Evolutionary conservation across 2,329 filamentous ascomycete species (phyloP), one percentile per base, ranked within the genome.

Genomic region (Penicillium sp.): DNA sequence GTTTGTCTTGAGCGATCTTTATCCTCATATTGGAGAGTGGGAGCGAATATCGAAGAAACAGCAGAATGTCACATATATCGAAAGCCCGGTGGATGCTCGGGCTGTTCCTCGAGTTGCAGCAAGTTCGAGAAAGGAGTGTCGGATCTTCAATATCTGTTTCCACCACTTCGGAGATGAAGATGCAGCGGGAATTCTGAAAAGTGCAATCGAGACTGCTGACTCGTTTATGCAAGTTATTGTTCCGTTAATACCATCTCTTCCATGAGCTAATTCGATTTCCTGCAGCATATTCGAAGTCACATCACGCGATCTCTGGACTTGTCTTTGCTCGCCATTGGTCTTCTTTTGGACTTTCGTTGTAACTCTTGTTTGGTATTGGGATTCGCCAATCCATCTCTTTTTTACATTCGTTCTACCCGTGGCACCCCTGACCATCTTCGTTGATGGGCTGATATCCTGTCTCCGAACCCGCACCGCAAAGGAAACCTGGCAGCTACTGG

Each of bases 81-180:
- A 78, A 0, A 69, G 80, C 34, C 75, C 84, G 15, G 83, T 91
- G 0, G 86, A 91, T 72, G 88, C 89, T 34, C 13, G 45, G 29
- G 34, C 48, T 56, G 23, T 57, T 39, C n/a, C 59, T 25, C 12
- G 74, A 79, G 48, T 84, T 82, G 2, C 47, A 13, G 73, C 4
- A 76, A 75, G 13, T 21, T 23, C 37, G 46, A 80, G 79, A 65
- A 80, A 76, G 42, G 75, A 89, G 23, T 87, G 90, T 67, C 79
- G 88, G 5, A 73, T 91, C 47, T 91, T 89, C 70, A 89, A 87
- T 67, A 77, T 90, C 2, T 83, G 87, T 1, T 92, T 92, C 65
- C 89, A 91, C 71, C 88, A 91, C 73, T 91, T 91, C 62, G 81
- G 85, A 58, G 86, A 91, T 64, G 72, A 74, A 4, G 71, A 85